Evolutionary conservation across 2,329 filamentous ascomycete genomes (phyloP), one percentile per base, ranked within the genome.

Genomic region (Anisogramma anomala): DNA sequence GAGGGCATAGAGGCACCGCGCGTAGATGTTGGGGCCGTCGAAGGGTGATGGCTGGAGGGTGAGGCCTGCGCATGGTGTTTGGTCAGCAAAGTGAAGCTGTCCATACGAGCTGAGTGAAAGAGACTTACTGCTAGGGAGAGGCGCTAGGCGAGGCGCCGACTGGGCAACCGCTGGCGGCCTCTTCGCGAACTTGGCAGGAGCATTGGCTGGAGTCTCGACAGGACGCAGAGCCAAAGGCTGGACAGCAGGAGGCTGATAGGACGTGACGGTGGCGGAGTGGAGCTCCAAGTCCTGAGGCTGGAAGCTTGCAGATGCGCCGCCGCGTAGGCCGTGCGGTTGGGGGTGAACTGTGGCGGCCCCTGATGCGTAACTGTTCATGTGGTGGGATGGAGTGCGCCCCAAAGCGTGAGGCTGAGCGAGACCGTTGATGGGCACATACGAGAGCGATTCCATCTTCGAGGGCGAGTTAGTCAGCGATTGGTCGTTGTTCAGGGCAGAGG

Each of bases 11-110:
- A 94, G 72, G 48, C 86, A 93, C 32, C 88, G 80, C 36, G 89
- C 81, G 56, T 95, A 96, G 49, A 95, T 94, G 55, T 93, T 91
- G 2, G 84, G 84, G 1, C 84, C 84, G 47, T 83, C 78, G 51
- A 79, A 82, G 6, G 34, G 10, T 36, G 37, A 39, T 11, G 41
- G 45, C 20, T 47, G 45, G 10, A 39, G 56, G 28, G 57, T 54
- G 14, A 49, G 20, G 17, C 45, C 45, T 46, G 20, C 13, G 26
- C n/a, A 10, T 25, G 13, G 8, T 22, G n/a, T 20, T 47, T 19
- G 43, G 45, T 28, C 34, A 5, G 22, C 6, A 3, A 3, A 9
- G 22, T 5, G 22, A 23, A 6, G 5, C 22, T 23, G 5, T 13
- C 1, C 6, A 17, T 8, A 1, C 9, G 15, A 4, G 9, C 1